phyloP scores from a whole-genome alignment of 306 rosid genomes.

The Parietaria judaica region DNA sequence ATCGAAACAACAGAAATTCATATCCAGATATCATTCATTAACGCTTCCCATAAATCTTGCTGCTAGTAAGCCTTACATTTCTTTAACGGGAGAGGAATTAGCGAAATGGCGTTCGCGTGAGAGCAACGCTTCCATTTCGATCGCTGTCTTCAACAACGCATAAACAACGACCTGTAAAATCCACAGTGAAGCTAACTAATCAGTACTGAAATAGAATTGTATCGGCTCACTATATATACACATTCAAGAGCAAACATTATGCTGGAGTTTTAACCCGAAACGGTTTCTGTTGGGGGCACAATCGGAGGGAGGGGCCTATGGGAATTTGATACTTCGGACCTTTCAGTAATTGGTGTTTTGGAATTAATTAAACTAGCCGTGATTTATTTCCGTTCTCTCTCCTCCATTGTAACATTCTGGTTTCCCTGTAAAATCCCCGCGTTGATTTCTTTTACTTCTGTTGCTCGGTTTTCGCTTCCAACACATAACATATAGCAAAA shows the following conservation, averaged over 20 bases:
- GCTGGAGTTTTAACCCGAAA: too few relatives aligned
- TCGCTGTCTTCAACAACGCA: conserved; percentile 50
- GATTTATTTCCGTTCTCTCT: too few relatives aligned
- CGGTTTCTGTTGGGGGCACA: too few relatives aligned
- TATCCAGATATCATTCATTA: conserved; percentile 9
- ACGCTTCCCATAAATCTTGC: background rate
- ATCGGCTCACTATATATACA: conserved; percentile 1
- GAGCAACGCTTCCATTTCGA: conserved; percentile 57
- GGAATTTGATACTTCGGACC: too few relatives aligned
- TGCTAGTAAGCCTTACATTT: conserved; percentile 37
- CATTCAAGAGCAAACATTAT: background rate
- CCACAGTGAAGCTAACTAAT: conserved; percentile 9
- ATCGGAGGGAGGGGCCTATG: too few relatives aligned
- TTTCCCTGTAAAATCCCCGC: too few relatives aligned
- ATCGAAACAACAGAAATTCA: conserved; percentile 22
- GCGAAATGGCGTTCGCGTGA: conserved; percentile 39
- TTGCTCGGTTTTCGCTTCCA: background rate
- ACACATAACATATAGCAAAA: conserved; percentile 2
- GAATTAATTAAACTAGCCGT: conserved; percentile 3
- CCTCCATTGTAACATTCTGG: too few relatives aligned
- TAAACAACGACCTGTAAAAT: conserved; percentile 49
- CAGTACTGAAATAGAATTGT: conserved; percentile 9
- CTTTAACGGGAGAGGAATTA: conserved; percentile 43
- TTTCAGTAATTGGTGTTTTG: background rate
- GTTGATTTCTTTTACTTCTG: too few relatives aligned